Evolutionary conservation across 2,329 filamentous ascomycete species (phyloP).

Genomic region (Dactylellina sp.): DNA sequence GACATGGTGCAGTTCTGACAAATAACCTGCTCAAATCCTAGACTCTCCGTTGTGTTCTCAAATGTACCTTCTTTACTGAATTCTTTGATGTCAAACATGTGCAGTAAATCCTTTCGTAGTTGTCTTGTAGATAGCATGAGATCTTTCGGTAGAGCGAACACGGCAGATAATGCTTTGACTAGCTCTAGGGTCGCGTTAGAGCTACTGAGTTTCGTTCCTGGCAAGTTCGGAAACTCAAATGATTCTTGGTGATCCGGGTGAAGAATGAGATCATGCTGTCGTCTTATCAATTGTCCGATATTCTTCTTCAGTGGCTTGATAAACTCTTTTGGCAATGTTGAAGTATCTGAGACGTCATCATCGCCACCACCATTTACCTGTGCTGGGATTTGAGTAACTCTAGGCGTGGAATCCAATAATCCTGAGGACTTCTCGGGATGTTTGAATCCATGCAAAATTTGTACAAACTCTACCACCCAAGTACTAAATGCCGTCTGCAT

Average conservation of each 20-base stretch:
- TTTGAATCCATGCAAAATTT: conserved; percentile 91
- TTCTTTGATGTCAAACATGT: conserved; percentile 92
- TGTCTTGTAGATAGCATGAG: conserved; percentile 88
- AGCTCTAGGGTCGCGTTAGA: conserved; percentile 85
- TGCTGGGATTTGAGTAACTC: conserved; percentile 73
- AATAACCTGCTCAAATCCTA: conserved; percentile 79
- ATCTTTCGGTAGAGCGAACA: conserved; percentile 88
- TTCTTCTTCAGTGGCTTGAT: conserved; percentile 92
- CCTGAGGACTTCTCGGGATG: conserved; percentile 69
- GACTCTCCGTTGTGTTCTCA: conserved; percentile 80
- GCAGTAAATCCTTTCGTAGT: conserved; percentile 86
- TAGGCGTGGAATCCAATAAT: conserved; percentile 66
- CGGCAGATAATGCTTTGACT: conserved; percentile 92
- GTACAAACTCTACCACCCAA: conserved; percentile 94
- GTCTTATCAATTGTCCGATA: conserved; percentile 81
- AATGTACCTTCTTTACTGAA: conserved; percentile 91
- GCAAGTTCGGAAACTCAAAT: conserved; percentile 85
- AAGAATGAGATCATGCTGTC: conserved; percentile 87
- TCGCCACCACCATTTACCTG: conserved; percentile 68
- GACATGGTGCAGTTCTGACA: conserved; percentile 92
- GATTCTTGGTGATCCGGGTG: conserved; percentile 89
- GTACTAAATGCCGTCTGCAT: conserved; percentile 88
- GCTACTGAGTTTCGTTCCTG: conserved; percentile 74
- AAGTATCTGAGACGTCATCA: conserved; percentile 69
- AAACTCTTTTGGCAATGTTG: conserved; percentile 82